phyloP scores from a whole-genome alignment of 345 rosid species.

The Viola odorata region DNA sequence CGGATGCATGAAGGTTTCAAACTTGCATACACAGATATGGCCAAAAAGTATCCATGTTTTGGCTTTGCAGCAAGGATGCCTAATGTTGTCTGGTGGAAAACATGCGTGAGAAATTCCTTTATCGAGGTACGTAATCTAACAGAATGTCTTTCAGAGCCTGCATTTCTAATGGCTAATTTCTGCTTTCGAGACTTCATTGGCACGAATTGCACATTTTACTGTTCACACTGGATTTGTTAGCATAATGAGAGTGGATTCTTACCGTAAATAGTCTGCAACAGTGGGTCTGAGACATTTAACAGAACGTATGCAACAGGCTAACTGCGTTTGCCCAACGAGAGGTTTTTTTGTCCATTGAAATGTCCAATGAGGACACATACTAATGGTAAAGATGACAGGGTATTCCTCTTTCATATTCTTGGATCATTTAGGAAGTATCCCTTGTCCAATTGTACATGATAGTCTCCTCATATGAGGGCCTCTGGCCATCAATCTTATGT shows the following conservation, averaged over 20 bases:
- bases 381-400: no score
- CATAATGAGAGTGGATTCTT: neutral
- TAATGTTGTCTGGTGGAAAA: constrained; percentile 90
- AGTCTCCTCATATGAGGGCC: no score
- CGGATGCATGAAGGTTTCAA: constrained; percentile 89
- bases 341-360: no score
- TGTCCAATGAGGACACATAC: no score
- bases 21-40: constrained; percentile 84
- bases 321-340: neutral
- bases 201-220: no score
- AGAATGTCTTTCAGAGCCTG: neutral
- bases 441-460: no score
- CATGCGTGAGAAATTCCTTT: constrained; percentile 80
- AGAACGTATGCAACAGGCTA: neutral
- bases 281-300: no score
- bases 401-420: no score
- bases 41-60: constrained; percentile 82
- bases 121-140: constrained; percentile 38
- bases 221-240: neutral
- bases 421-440: no score
- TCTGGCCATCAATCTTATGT: no score
- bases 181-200: no score
- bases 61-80: constrained; percentile 83
- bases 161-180: neutral
- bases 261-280: no score